These are phyloP conservation scores for Fusarium mexicanum DNA, from an alignment of 2,329 filamentous ascomycete species.

Conservation along the genomic window DNA sequence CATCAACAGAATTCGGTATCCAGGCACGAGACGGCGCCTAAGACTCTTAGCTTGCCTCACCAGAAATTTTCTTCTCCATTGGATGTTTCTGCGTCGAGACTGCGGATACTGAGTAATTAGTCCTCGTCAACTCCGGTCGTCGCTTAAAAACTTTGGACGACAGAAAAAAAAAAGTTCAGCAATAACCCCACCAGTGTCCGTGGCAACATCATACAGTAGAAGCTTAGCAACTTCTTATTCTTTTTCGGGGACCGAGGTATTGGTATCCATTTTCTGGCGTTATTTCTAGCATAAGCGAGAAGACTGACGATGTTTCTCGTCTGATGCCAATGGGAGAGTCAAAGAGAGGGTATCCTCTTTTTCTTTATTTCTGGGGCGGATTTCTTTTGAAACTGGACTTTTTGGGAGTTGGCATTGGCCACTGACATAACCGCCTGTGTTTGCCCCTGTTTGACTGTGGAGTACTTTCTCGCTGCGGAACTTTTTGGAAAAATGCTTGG, in stretches of 20 bases:
- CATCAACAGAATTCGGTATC: neutral
- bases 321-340: conserved; percentile 6
- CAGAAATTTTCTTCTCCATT: conserved; percentile 7
- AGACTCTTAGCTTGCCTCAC: conserved; percentile 20
- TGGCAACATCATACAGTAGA: conserved; percentile 34
- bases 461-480: conserved; percentile 31
- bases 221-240: conserved; percentile 19
- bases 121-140: conserved; percentile 40
- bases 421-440: conserved; percentile 32
- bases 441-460: conserved; percentile 39
- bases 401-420: conserved; percentile 10
- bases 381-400: conserved; percentile 3
- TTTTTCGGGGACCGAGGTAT: conserved; percentile 20
- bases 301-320: conserved; percentile 24
- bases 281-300: conserved; percentile 16
- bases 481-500: conserved; percentile 27
- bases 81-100: conserved; percentile 27
- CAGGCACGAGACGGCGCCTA: conserved; percentile 13
- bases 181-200: conserved; percentile 37
- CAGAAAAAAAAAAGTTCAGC: conserved; percentile 1
- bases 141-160: conserved; percentile 14
- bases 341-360: conserved; percentile 19
- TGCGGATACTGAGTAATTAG: conserved; percentile 38
- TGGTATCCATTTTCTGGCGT: neutral
- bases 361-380: conserved; percentile 7